These are phyloP conservation scores for Xylaria polymorpha DNA, from an alignment of 2,329 filamentous ascomycete species.

Conservation along the genomic window DNA sequence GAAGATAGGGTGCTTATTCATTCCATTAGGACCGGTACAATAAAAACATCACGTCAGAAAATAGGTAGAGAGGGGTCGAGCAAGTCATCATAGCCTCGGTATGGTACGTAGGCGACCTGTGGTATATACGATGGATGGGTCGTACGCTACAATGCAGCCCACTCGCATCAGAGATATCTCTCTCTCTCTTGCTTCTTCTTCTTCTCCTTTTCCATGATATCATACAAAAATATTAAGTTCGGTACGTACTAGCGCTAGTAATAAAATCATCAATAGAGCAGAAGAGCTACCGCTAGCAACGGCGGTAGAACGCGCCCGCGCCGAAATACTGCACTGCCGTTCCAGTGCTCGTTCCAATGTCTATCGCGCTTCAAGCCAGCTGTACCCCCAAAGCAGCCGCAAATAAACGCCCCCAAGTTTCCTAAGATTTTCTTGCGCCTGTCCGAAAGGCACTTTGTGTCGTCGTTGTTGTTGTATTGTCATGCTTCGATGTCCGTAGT, in stretches of 20 bases:
- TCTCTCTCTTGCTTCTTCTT: not conserved
- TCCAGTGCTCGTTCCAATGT: not conserved
- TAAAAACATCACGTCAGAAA: no score
- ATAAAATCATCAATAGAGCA: conserved; percentile 7
- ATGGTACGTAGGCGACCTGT: no score
- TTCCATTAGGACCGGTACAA: no score
- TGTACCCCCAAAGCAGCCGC: conserved; percentile 9
- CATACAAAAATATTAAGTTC: conserved; percentile 18
- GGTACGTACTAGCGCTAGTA: conserved; percentile 11
- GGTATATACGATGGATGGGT: no score
- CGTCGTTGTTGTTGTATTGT: not conserved
- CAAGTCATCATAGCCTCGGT: no score
- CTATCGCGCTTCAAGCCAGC: not conserved
- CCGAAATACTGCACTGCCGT: not conserved
- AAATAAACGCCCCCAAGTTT: conserved; percentile 8
- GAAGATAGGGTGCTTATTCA: no score
- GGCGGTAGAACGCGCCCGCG: not conserved
- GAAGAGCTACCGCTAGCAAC: not conserved
- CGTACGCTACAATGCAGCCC: not conserved
- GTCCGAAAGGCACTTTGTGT: not conserved
- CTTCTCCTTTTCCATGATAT: conserved; percentile 10
- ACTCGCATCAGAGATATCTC: not conserved
- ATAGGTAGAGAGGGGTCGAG: no score
- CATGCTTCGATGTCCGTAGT: not conserved
- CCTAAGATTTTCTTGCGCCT: not conserved